Evolutionary conservation across 108 stramenopile genomes (phyloP).

Genomic region (Epithemia pelagica): DNA sequence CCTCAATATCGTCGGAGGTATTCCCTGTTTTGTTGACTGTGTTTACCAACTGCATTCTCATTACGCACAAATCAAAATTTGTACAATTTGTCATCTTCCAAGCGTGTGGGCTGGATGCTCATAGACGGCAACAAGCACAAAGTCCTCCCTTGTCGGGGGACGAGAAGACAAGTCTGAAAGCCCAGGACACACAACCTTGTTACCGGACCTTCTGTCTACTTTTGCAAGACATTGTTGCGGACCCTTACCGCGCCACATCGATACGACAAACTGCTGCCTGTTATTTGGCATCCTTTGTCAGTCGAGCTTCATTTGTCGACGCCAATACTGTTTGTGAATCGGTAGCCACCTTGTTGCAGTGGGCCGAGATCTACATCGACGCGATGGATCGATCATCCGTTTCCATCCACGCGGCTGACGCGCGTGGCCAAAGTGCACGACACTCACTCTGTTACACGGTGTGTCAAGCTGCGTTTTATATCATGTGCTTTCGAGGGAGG

Average conservation of each 20-base stretch:
- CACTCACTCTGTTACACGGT: conserved; percentile 91
- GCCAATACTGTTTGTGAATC: conserved; percentile 72
- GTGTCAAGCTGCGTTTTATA: conserved; percentile 95
- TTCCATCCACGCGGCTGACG: conserved; percentile 22
- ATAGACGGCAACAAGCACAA: conserved; percentile 2
- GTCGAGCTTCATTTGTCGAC: conserved; percentile 76
- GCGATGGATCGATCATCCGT: conserved; percentile 17
- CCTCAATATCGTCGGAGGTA: not conserved
- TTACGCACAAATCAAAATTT: conserved; percentile 93
- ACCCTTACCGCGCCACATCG: conserved; percentile 55
- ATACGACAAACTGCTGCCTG: conserved; percentile 83
- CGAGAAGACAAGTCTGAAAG: conserved; percentile 10
- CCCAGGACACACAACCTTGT: conserved; percentile 23
- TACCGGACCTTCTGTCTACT: conserved; percentile 73
- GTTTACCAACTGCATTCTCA: conserved; percentile 78
- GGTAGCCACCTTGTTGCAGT: conserved; percentile 70
- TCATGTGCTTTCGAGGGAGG: conserved; percentile 92
- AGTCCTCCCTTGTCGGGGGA: conserved; percentile 20
- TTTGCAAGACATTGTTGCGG: conserved; percentile 62
- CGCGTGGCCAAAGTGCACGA: conserved; percentile 46
- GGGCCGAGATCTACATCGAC: conserved; percentile 81
- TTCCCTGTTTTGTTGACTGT: conserved; percentile 15
- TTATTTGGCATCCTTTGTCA: conserved; percentile 94
- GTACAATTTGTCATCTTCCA: conserved; percentile 91
- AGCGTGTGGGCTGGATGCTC: conserved; percentile 65